Evolutionary conservation across 345 rosid genomes (phyloP).

Genomic region (Gynandropsis gynandra): DNA sequence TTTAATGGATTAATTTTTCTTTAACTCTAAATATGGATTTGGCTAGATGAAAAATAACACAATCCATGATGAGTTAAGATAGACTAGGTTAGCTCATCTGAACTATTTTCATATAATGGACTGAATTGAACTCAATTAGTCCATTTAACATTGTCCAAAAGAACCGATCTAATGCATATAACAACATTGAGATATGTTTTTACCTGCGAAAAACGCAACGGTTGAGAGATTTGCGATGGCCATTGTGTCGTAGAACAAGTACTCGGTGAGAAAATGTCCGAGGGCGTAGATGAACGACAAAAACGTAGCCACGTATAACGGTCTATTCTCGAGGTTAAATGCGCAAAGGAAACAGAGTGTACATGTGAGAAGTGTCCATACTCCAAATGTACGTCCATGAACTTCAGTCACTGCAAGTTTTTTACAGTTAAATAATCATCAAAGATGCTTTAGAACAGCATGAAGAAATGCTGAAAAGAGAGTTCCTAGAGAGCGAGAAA

Average conservation of each 20-base stretch:
- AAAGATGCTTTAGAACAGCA: background rate
- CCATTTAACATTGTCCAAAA: no score
- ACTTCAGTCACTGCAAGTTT: conserved; percentile 77
- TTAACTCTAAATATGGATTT: no score
- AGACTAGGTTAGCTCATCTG: no score
- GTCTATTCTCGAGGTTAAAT: conserved; percentile 71
- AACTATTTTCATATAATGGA: no score
- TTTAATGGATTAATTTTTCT: no score
- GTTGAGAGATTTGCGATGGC: conserved; percentile 63
- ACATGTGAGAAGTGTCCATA: conserved; percentile 94
- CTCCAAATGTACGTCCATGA: conserved; percentile 94
- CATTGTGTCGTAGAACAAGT: conserved; percentile 72
- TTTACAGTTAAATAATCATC: conserved; percentile 2
- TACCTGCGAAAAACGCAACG: conserved; percentile 84
- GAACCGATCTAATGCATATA: conserved; percentile 7
- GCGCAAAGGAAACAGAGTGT: conserved; percentile 94
- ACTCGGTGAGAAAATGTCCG: conserved; percentile 80
- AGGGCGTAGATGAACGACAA: conserved; percentile 80
- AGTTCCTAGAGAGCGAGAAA: no score
- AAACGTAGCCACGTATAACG: conserved; percentile 72
- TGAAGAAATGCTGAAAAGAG: no score
- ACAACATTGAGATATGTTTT: background rate
- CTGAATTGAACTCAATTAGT: no score
- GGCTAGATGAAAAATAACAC: no score
- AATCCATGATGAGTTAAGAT: no score